These are phyloP conservation scores for Cladosporium sp. DNA, from an alignment of 2,329 filamentous ascomycete genomes.

Conservation along the genomic window DNA sequence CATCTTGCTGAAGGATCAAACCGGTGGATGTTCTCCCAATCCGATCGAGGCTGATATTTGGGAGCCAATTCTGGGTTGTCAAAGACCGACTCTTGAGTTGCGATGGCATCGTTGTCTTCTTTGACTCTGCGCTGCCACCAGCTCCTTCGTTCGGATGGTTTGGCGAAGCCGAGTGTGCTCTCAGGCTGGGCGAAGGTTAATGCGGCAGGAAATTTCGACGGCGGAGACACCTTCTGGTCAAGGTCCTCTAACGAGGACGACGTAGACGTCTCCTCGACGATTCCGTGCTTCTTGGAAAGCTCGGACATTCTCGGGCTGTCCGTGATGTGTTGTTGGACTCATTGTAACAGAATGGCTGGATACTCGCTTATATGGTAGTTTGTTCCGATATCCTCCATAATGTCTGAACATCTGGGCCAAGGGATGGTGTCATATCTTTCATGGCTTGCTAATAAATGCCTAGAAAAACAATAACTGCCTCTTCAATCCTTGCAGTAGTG, in stretches of 20 bases:
- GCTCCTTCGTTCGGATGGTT: neutral
- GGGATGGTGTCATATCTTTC: no score
- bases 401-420: no score
- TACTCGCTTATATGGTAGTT: no score
- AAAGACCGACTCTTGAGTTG: constrained; percentile 32
- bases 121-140: neutral
- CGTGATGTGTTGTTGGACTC: neutral
- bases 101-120: neutral
- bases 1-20: constrained; percentile 45
- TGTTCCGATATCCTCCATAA: no score
- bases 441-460: no score
- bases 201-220: neutral
- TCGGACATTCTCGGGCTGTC: neutral
- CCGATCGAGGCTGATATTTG: constrained; percentile 55
- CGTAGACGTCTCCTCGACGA: neutral
- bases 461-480: no score
- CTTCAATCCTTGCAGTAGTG: no score
- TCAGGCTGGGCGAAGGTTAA: neutral
- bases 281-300: neutral
- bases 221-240: neutral
- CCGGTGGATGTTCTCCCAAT: constrained; percentile 46
- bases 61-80: constrained; percentile 48
- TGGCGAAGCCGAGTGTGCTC: neutral
- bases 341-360: no score
- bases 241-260: constrained; percentile 5